Base-by-base conservation (phyloP, 2,329 filamentous ascomycete genomes). In the Fusarium compactum region DNA sequence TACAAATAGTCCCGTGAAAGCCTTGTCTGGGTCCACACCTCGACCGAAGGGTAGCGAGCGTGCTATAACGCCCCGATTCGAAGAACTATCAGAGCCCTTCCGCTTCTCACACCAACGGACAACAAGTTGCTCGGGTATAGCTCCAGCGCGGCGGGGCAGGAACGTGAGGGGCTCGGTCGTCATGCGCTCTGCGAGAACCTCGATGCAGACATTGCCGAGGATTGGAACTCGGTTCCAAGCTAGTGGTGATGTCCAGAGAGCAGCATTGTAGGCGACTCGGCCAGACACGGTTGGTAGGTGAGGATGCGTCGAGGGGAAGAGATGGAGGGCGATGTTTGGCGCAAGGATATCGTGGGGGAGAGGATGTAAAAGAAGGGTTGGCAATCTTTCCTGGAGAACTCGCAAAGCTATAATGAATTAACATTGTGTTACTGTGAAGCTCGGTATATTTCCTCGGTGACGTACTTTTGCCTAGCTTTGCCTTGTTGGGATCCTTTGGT, bases 161-260 rank as follows among this genome's bases (percentile, higher is more conserved):
- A 86, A 80, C 76, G 82, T 84, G 29, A 84, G 73, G 10, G 84
- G 84, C 69, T 85, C 86, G 65, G 88, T 87, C 61, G 91, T 89
- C 87, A 99, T 96, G 73, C 95, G 92, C 83, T 97, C 95, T 15
- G 93, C 95, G 20, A 97, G 81, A 55, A 99, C 96, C 74, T 93
- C 90, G 14, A 99, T 87, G 73, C 90, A 91, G 46, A 98, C 93
- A 76, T 97, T 97, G 71, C 95, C 95, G 32, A 98, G 87, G 22
- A 98, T 89, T 4, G 96, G 96, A 2, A 99, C 87, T 29, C 93
- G 90, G 76, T 97, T 97, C 96, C 96, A 99, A 30, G 95, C 95
- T 54, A 99, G 91, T 0, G 96, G 96, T 0, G 95, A 94, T 1
- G 96, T 98, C 95, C 95, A 98, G 40, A 99, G 85, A 5, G 96